A percentile compares a stretch with the other conserved stretches of the same genome.
Conservation (phyloP, 495 filamentous ascomycete genomes). For the Aspergillus sclerotiicarbonarius region DNA sequence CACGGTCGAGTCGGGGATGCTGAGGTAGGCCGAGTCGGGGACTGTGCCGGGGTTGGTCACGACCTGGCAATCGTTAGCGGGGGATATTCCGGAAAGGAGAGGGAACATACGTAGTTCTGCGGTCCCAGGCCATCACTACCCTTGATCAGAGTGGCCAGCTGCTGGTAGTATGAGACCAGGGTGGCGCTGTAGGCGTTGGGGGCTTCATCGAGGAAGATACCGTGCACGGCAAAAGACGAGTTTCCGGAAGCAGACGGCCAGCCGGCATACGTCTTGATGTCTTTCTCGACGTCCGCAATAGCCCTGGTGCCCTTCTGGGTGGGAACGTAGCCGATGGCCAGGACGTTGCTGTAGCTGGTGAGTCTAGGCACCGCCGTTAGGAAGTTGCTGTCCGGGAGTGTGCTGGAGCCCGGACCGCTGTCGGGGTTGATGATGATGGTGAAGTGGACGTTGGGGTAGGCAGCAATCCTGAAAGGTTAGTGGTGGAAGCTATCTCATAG, state of each 20-base stretch:
- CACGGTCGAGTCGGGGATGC: constrained; percentile 19
- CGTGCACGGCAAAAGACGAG: constrained; percentile 14
- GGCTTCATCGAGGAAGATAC: constrained; percentile 28
- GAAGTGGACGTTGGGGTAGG: constrained; percentile 34
- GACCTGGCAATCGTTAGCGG: constrained; percentile 18
- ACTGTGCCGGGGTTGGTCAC: constrained; percentile 32
- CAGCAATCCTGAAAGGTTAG: constrained; percentile 12
- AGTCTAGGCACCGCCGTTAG: constrained; percentile 29
- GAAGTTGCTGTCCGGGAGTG: constrained; percentile 37
- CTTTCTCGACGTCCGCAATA: constrained; percentile 20
- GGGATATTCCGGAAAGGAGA: not conserved
- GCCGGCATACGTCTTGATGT: constrained; percentile 30
- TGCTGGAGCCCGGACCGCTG: constrained; percentile 36
- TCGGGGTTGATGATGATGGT: constrained; percentile 43
- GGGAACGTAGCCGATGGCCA: constrained; percentile 43
- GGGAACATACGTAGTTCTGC: constrained; percentile 14
- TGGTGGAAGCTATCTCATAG: not conserved
- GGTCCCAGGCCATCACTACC: constrained; percentile 16
- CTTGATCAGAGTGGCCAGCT: constrained; percentile 16
- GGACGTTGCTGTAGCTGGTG: constrained; percentile 31
- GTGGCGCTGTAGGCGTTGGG: constrained; percentile 14
- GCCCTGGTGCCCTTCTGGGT: constrained; percentile 32
- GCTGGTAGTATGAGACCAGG: constrained; percentile 12
- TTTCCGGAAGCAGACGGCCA: constrained; percentile 24
- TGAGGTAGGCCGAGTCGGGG: constrained; percentile 24